Percentiles rank a stretch among this genome's conserved stretches.
Evolutionary conservation across 1,139 yeast genomes (phyloP).

Genomic region (Nakaseomyces nivariensis): DNA sequence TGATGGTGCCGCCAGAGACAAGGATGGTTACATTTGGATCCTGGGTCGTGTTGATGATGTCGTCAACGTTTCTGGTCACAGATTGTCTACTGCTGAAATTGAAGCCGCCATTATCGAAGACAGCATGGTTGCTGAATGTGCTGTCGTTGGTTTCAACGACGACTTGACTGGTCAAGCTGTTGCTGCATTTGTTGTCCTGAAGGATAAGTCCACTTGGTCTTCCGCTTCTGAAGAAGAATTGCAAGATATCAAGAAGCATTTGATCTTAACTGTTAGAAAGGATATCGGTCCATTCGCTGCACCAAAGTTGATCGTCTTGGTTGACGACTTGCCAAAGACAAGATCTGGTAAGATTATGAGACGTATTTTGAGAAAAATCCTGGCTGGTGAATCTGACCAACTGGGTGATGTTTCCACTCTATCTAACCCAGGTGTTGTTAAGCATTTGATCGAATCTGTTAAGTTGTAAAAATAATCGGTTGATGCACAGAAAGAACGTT

Average conservation of each 20-base stretch:
- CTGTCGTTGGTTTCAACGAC: constrained; percentile 74
- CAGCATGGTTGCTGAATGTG: constrained; percentile 60
- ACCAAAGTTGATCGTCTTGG: constrained; percentile 60
- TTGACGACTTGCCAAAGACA: constrained; percentile 73
- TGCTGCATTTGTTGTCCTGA: constrained; percentile 68
- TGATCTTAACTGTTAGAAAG: constrained; percentile 61
- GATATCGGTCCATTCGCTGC: constrained; percentile 84
- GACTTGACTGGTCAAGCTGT: constrained; percentile 79
- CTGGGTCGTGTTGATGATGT: constrained; percentile 78
- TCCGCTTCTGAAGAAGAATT: constrained; percentile 36
- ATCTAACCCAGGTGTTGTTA: constrained; percentile 62
- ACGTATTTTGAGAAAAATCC: constrained; percentile 66
- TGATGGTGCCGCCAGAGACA: constrained; percentile 75
- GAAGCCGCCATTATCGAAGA: constrained; percentile 73
- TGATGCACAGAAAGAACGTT: too few relatives aligned
- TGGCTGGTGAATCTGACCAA: constrained; percentile 72
- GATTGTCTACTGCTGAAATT: constrained; percentile 73
- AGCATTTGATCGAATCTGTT: constrained; percentile 54
- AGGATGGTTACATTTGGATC: constrained; percentile 71
- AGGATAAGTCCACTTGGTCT: constrained; percentile 33
- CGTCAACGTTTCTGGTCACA: constrained; percentile 71
- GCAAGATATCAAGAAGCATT: constrained; percentile 55
- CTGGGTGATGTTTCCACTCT: constrained; percentile 73
- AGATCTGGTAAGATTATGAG: constrained; percentile 81
- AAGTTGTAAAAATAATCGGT: constrained; percentile 21